phyloP scores from a whole-genome alignment of 495 filamentous ascomycete genomes.

The Penicillium malachiteum region DNA sequence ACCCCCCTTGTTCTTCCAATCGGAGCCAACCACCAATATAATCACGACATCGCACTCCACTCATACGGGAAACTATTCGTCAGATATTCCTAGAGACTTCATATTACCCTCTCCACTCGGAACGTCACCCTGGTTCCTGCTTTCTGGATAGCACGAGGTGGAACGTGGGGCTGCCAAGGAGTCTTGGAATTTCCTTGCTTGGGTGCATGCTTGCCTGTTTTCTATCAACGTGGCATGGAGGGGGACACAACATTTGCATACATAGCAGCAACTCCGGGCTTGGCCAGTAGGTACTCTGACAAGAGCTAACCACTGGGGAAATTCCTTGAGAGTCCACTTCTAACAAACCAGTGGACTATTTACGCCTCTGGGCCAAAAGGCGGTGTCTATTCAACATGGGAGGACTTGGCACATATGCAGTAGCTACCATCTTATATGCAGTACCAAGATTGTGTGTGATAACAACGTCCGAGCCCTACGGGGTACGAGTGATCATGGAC shows the following conservation, averaged over 20 bases:
- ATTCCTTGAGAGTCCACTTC: constrained; percentile 4
- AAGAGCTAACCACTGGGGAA: background rate
- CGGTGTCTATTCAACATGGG: constrained; percentile 26
- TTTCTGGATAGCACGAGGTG: constrained; percentile 10
- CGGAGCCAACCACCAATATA: constrained; percentile 4
- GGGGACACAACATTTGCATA: constrained; percentile 20
- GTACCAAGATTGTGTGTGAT: constrained; percentile 18
- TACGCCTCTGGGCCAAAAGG: constrained; percentile 16
- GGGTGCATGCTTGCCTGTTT: background rate
- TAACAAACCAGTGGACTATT: no score
- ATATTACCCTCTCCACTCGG: background rate
- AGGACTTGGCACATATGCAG: constrained; percentile 22
- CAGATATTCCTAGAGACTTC: background rate
- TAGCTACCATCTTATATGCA: constrained; percentile 18
- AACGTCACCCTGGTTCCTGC: constrained; percentile 8
- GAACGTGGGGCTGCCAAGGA: constrained; percentile 19
- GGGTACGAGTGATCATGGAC: background rate
- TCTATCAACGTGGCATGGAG: constrained; percentile 19
- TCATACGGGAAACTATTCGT: background rate
- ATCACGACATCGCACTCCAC: background rate
- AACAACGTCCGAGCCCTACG: constrained; percentile 1
- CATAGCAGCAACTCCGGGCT: constrained; percentile 10
- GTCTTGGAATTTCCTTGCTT: background rate
- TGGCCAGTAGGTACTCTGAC: constrained; percentile 11
- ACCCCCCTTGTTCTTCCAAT: constrained; percentile 8